Conservation (phyloP, 495 filamentous ascomycete species). For the Trichoderma parareesei region DNA sequence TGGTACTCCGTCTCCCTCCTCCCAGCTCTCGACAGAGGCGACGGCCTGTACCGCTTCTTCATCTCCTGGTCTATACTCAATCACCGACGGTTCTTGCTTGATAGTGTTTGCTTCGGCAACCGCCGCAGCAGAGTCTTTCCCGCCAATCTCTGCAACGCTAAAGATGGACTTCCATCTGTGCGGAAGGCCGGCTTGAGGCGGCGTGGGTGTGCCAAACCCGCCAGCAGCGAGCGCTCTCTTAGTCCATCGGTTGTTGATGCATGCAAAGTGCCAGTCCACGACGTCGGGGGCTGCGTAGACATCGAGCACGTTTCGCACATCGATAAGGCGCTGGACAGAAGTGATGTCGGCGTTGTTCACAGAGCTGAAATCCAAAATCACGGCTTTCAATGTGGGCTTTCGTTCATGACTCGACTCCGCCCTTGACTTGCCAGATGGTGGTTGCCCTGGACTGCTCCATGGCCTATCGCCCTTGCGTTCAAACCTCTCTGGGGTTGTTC, state of each 20-base stretch:
- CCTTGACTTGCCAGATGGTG: slow-evolving; percentile 26
- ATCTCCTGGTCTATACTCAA: slow-evolving; percentile 25
- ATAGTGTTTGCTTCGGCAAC: slow-evolving; percentile 47
- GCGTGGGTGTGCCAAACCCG: slow-evolving; percentile 82
- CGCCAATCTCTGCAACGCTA: slow-evolving; percentile 83
- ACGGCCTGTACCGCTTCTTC: slow-evolving; percentile 14
- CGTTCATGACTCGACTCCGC: not conserved
- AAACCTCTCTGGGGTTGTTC: slow-evolving; percentile 61
- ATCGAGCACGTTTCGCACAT: slow-evolving; percentile 96
- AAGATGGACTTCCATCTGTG: slow-evolving; percentile 93
- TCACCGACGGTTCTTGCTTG: slow-evolving; percentile 22
- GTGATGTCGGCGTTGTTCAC: slow-evolving; percentile 97
- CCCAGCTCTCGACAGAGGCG: not conserved
- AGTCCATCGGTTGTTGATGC: slow-evolving; percentile 95
- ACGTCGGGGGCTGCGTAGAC: slow-evolving; percentile 72
- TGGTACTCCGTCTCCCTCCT: not conserved
- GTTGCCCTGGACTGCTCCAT: slow-evolving; percentile 91
- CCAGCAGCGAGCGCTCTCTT: slow-evolving; percentile 89
- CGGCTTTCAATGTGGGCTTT: slow-evolving; percentile 71
- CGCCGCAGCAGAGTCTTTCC: slow-evolving; percentile 56
- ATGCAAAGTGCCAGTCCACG: slow-evolving; percentile 94
- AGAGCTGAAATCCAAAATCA: slow-evolving; percentile 91
- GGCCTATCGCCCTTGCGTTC: slow-evolving; percentile 71
- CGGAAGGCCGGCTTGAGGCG: slow-evolving; percentile 39
- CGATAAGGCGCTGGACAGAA: slow-evolving; percentile 89